Conservation (phyloP, 768 basidiomycete genomes). For the Leccinum rimulosum region DNA sequence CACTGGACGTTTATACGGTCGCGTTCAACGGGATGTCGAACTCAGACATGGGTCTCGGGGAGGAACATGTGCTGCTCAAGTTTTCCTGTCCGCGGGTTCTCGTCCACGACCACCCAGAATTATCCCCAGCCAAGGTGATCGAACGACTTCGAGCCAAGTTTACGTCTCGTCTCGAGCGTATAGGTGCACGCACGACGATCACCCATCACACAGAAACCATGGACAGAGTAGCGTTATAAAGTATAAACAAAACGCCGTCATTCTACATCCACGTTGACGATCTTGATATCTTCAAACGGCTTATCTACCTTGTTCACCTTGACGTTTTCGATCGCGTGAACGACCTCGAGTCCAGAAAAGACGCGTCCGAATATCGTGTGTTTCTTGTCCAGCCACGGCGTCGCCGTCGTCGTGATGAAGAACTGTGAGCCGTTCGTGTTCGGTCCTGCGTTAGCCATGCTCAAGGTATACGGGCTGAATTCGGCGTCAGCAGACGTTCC, state of each 20-base stretch:
- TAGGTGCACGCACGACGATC: slow-evolving; percentile 25
- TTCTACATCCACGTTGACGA: slow-evolving; percentile 74
- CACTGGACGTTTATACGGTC: slow-evolving; percentile 50
- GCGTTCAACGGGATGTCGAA: slow-evolving; percentile 7
- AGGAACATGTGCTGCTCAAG: slow-evolving; percentile 44
- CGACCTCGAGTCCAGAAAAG: slow-evolving; percentile 81
- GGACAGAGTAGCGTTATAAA: slow-evolving; percentile 49
- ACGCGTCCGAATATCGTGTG: slow-evolving; percentile 93
- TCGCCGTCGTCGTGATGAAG: slow-evolving; percentile 95
- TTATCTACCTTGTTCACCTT: slow-evolving; percentile 83
- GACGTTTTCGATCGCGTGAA: slow-evolving; percentile 90
- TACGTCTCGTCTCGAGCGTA: slow-evolving; percentile 24
- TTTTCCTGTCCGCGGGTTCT: slow-evolving; percentile 54
- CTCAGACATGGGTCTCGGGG: neutral
- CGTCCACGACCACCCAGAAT: slow-evolving; percentile 4
- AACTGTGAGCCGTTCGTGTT: slow-evolving; percentile 95
- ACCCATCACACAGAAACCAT: slow-evolving; percentile 36
- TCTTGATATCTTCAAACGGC: slow-evolving; percentile 92
- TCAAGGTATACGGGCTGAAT: slow-evolving; percentile 85
- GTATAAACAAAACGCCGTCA: slow-evolving; percentile 29
- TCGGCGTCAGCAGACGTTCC: slow-evolving; percentile 2
- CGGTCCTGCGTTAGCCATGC: slow-evolving; percentile 93
- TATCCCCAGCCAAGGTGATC: slow-evolving; percentile 26
- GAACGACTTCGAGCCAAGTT: slow-evolving; percentile 36
- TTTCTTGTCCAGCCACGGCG: slow-evolving; percentile 90